Base-by-base conservation (phyloP, 177 flowering plant species). In the Vitis hybrid region DNA sequence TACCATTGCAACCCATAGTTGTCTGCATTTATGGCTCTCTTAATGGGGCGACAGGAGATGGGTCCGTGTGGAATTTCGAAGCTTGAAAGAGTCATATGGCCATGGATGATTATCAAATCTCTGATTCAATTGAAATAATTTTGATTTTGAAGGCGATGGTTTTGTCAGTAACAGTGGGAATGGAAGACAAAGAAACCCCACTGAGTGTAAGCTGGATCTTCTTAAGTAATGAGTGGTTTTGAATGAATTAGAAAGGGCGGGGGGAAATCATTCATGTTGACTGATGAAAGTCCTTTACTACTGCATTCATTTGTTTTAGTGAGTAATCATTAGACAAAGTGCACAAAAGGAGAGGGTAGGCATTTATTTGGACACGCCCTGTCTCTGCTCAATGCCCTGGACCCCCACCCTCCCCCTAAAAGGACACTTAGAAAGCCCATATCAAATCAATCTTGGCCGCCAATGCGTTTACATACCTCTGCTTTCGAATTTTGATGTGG, bases 251-350 rank as follows among this genome's bases (percentile, higher is more conserved):
- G 18, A 39, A 55, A 22, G 29, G 13, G 5, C 0, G 13, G 49
- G 31, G 10, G 51, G 8, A 11, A 64, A 53, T 72, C 26, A 68
- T 68, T 67, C 11, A 15, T 51, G 60, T 29, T 48, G 75, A 62
- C 71, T 62, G 18, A 45, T 6, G 33, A 19, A 22, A 31, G 2
- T 45, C 51, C 15, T 52, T 51, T 18, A 19, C 57, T 59, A 31
- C 48, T 31, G n/a, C 45, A 16, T 53, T 69, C 76, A 64, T 20
- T 57, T 70, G 76, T 51, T 63, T 66, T 55, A 67, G 69, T 56
- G 69, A 73, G 62, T 66, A 70, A 77, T 66, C 71, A 77, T 72
- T 77, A 22, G 62, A 69, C 74, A 73, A 62, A 70, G 63, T 66
- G 65, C 73, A 52, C 26, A 60, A 69, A 60, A 57, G 52, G 9